Evolutionary conservation across 345 rosid species (phyloP), one percentile per base, ranked within the genome.

Genomic region (Gynandropsis gynandra): DNA sequence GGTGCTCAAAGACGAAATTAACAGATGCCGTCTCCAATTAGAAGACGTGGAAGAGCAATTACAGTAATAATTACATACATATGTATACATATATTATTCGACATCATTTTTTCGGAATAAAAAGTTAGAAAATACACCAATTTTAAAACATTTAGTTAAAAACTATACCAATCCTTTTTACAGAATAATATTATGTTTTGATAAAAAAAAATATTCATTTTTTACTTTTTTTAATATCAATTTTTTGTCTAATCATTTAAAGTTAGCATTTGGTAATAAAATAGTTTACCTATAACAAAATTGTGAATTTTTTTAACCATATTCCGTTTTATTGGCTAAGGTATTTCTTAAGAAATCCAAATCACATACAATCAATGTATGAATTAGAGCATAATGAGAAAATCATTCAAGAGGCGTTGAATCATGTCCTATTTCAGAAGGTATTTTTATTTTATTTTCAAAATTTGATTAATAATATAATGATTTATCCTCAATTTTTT

Each of bases 361-460:
- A 12, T 18, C 10, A 57, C 0, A 50, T 52, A 29, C 10, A 32
- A 5, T 29, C 49, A 29, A n/a, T 21, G n/a, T 19, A 12, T 13
- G 69, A 65, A 21, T 1, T 65, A 29, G 1, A 38, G 8, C 0
- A 7, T 19, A 36, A 40, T 37, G 59, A 51, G 24, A 3, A 18
- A 14, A 0, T 50, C 36, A 17, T 43, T 1, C 12, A 31, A 15
- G 12, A 1, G 10, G 17, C 59, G 2, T 11, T 58, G 19, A 19
- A 4, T 13, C 12, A 32, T 36, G 43, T 65, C 45, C 59, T 2
- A 51, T 15, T 42, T 29, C 69, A 8, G 1, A 58, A 58, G 69
- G 69, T 65, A 51, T n/a, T 35, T 18, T 49, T 17, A 17, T 21
- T 1, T 52, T 3, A 16, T 13, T 49, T 9, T 16, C 0, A 4